Evolutionary conservation across 148 eudicot species (phyloP).

Genomic region (Cornus florida): DNA sequence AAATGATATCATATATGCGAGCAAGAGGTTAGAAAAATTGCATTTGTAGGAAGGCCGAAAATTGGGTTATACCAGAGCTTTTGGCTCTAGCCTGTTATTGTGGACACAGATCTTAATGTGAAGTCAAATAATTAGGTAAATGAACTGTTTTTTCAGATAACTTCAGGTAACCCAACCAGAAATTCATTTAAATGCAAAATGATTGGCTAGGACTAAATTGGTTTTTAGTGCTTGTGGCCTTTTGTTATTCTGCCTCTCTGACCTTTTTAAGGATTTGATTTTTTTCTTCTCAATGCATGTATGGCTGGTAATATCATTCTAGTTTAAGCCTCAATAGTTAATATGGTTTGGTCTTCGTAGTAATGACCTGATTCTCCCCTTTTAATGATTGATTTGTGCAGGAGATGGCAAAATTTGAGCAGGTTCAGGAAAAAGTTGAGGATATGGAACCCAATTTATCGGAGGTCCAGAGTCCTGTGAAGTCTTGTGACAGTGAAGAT

Average conservation of each 20-base stretch:
- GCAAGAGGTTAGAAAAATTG: too few species aligned
- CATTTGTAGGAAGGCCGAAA: too few species aligned
- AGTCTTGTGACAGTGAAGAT: constrained; percentile 40
- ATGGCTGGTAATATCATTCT: neutral
- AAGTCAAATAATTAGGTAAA: too few species aligned
- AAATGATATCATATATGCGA: too few species aligned
- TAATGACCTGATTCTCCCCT: neutral
- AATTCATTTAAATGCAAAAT: neutral
- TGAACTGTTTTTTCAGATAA: too few species aligned
- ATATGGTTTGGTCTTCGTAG: neutral
- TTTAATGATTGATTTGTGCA: neutral
- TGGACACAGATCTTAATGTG: neutral
- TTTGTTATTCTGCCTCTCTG: neutral
- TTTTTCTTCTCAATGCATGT: neutral
- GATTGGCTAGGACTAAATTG: neutral
- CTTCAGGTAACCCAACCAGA: too few species aligned
- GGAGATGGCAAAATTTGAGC: constrained; percentile 33
- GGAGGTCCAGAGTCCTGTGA: constrained; percentile 26
- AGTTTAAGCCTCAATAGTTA: neutral
- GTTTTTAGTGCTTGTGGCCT: neutral
- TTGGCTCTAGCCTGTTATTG: too few species aligned
- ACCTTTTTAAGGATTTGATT: neutral
- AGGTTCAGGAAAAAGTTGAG: constrained; percentile 21
- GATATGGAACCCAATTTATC: constrained; percentile 24
- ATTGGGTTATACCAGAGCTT: too few species aligned